Percentiles rank a stretch among this genome's conserved stretches.
phyloP scores from a whole-genome alignment of 805 yeast genomes.

The Candida corydali region DNA sequence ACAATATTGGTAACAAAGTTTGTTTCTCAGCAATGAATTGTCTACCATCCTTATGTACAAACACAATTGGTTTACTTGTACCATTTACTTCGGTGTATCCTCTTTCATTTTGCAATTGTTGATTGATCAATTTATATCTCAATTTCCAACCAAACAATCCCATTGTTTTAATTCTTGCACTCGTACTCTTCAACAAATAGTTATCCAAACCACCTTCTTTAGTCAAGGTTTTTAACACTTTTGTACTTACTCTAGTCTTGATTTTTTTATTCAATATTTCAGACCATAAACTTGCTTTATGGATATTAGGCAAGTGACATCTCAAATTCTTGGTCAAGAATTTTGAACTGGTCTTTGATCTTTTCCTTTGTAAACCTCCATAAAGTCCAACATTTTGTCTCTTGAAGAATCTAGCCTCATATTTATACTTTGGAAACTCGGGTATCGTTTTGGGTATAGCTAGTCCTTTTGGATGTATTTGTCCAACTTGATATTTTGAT shows the following conservation, averaged over 20 bases:
- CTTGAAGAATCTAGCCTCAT: slow-evolving; percentile 72
- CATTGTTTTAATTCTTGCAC: slow-evolving; percentile 86
- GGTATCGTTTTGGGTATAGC: slow-evolving; percentile 19
- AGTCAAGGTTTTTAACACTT: slow-evolving; percentile 80
- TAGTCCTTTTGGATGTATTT: slow-evolving; percentile 24
- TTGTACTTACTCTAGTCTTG: slow-evolving; percentile 63
- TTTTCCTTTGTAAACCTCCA: slow-evolving; percentile 80
- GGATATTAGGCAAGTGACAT: slow-evolving; percentile 78
- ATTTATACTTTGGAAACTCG: slow-evolving; percentile 34
- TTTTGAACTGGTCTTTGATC: slow-evolving; percentile 78
- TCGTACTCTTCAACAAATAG: slow-evolving; percentile 78
- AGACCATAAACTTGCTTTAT: slow-evolving; percentile 76
- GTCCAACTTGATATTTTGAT: slow-evolving; percentile 33
- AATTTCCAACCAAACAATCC: slow-evolving; percentile 92
- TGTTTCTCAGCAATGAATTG: slow-evolving; percentile 62
- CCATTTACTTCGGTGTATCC: slow-evolving; percentile 24
- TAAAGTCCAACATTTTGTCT: slow-evolving; percentile 84
- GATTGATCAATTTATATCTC: slow-evolving; percentile 65
- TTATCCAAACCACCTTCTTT: slow-evolving; percentile 95
- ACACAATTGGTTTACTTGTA: slow-evolving; percentile 39
- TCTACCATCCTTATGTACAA: slow-evolving; percentile 41
- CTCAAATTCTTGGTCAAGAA: slow-evolving; percentile 69
- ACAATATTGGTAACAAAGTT: slow-evolving; percentile 52
- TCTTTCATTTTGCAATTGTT: slow-evolving; percentile 35
- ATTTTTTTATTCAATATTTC: slow-evolving; percentile 62